Evolutionary conservation across 179 eudicot genomes (phyloP), one percentile per base, ranked within the genome.

Genomic region (Silene noctiflora): DNA sequence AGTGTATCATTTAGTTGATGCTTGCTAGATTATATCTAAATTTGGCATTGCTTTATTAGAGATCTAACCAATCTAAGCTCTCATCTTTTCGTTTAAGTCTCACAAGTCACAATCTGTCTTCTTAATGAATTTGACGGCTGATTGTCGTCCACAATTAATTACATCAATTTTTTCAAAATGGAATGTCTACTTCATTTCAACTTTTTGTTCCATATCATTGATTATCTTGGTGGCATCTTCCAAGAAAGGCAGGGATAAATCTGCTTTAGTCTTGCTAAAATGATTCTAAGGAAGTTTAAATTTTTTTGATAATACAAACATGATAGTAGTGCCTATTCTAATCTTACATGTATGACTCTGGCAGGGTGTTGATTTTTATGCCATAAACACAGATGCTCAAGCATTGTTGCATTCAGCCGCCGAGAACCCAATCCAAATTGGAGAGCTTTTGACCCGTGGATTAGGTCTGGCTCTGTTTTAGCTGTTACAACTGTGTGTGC

Each of bases 371-470:
- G 98, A 95, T 80, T 95, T 95, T 85, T 95, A 89, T 74, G 96
- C 98, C 81, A 85, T 95, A 85, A 95, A 95, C 85, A 95, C 98
- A 42, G 99, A 95, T 87, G 89, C 99, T 75, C 99, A 95, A 82
- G 94, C 99, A 21, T 88, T 95, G 24, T 64, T 88, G 68, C 92
- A 91, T 66, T 93, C 99, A 74, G 88, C 97, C 72, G 98, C 99
- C 44, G 88, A 86, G 78, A 84, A 91, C 86, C 99, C 98, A 6
- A 85, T 95, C 79, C 97, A 93, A 78, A 95, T 95, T 75, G 98
- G 98, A 82, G 98, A 95, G 84, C 96, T 93, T 77, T 83, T 95
- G 86, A 95, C 99, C 61, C 97, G 99, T 77, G 99, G 99, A 82
- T 88, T 95, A 78, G 99, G 99, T 95, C 76, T 78, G 84, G 75